Evolutionary conservation across 2,329 filamentous ascomycete species (phyloP), one percentile per base, ranked within the genome.

Genomic region (Ramularia endophylla): DNA sequence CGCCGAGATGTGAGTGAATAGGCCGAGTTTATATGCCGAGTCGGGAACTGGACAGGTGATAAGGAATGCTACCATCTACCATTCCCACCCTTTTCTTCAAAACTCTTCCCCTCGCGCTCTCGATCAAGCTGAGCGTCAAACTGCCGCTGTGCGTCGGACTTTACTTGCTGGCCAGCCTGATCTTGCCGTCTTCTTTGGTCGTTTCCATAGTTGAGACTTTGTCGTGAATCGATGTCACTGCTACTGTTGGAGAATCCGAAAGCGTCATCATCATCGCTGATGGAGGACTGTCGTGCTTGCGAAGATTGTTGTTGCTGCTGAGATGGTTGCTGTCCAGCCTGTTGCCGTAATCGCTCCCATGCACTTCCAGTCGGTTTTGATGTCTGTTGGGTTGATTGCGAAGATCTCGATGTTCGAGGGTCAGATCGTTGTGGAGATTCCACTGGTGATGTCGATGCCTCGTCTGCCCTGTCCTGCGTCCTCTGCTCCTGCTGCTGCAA

Each of bases 81-180:
- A n/a, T 20, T 20, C 8, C 32, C 12, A n/a, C 32, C 17, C 17
- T 27, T 39, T 11, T 57, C 56, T 4, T 53, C 46, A 44, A 70
- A 71, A 37, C 68, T 62, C n/a, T 62, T 64, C 0, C 70, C 72
- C 39, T 64, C 62, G 38, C 73, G 56, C 48, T 75, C 73, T 42
- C 62, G 62, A 48, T 75, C 72, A 4, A 75, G 47, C 31, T 67
- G 58, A 13, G 64, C 64, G 50, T 75, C 70, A 47, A 75, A 75
- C 18, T 73, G 69, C 39, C 59, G 65, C 54, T 75, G 71, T 18
- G 70, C 70, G 45, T 71, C 64, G 29, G 61, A 52, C 44, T 64
- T 68, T 9, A 68, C 69, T 19, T 60, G 51, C 33, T 65, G 62
- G 17, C 63, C 60, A 27, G 73, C 68, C 40, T 69, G 65, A 5